Evolutionary conservation across 257 asterid species (phyloP).

Genomic region (Paulownia fortunei): DNA sequence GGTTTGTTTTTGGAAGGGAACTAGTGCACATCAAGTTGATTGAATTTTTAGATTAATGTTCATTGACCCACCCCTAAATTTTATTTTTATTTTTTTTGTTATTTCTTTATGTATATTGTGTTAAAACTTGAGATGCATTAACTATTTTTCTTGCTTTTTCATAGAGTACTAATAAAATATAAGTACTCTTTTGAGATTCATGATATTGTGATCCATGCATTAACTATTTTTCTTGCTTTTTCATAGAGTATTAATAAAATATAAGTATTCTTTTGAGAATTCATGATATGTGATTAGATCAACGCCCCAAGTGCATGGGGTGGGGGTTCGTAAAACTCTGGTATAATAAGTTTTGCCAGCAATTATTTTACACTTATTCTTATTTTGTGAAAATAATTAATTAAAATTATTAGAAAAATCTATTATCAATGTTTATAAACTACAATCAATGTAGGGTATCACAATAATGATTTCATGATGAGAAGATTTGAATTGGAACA

Average conservation of each 20-base stretch:
- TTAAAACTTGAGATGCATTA: background rate
- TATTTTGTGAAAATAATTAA: too few species aligned
- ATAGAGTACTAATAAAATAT: background rate
- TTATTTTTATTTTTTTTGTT: background rate
- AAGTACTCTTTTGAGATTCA: background rate
- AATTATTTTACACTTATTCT: too few species aligned
- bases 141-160: background rate
- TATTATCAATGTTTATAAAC: too few species aligned
- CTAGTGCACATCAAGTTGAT: background rate
- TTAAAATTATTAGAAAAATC: too few species aligned
- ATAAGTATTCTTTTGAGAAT: background rate
- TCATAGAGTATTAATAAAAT: background rate
- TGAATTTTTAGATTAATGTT: background rate
- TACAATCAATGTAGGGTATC: too few species aligned
- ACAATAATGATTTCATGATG: too few species aligned
- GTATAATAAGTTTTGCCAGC: too few species aligned
- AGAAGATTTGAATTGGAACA: too few species aligned
- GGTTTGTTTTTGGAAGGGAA: background rate
- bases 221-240: background rate
- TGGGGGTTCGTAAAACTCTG: too few species aligned
- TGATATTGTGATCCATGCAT: too few species aligned
- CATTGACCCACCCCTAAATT: background rate
- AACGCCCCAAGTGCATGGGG: too few species aligned
- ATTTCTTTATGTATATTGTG: background rate
- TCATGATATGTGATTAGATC: too few species aligned